Percentiles rank a stretch among this genome's conserved stretches.
phyloP scores from a whole-genome alignment of 2,329 filamentous ascomycete genomes.

The Sclerotinia subarctica region DNA sequence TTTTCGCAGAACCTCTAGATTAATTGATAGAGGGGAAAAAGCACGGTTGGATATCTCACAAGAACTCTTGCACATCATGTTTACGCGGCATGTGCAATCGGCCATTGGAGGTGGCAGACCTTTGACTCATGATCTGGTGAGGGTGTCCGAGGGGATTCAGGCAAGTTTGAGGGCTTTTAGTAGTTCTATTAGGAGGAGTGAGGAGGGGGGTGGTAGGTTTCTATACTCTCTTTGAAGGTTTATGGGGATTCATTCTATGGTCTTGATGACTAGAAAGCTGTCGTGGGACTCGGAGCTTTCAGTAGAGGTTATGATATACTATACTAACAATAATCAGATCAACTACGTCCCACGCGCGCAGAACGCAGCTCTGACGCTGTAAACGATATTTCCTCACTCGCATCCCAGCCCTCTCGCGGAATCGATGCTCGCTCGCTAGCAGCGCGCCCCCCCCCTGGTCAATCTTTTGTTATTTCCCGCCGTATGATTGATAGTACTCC shows the following conservation, averaged over 20 bases:
- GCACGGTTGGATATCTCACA: not conserved
- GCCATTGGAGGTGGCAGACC: conserved; percentile 37
- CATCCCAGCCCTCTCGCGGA: conserved; percentile 30
- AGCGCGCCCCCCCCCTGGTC: conserved; percentile 29
- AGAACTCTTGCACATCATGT: conserved; percentile 33
- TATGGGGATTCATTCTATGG: not conserved
- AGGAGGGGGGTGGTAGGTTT: conserved; percentile 26
- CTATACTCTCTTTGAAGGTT: not conserved
- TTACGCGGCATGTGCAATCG: conserved; percentile 39
- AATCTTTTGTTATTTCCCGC: conserved; percentile 27
- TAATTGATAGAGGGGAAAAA: conserved; percentile 1
- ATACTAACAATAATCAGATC: conserved; percentile 1
- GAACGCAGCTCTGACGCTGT: conserved; percentile 31
- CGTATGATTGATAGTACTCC: conserved; percentile 18
- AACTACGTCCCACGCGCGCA: conserved; percentile 15
- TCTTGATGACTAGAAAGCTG: too few species aligned
- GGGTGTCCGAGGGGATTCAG: conserved; percentile 37
- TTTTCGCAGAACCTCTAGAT: conserved; percentile 4
- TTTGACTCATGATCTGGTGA: conserved; percentile 31
- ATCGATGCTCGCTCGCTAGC: conserved; percentile 38
- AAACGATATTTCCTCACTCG: conserved; percentile 34
- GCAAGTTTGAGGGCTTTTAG: conserved; percentile 38
- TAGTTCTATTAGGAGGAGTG: conserved; percentile 30
- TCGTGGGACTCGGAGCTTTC: accelerated
- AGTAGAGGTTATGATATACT: not conserved